Conservation (phyloP, 495 filamentous ascomycete genomes). For the Bombardia bombarda region DNA sequence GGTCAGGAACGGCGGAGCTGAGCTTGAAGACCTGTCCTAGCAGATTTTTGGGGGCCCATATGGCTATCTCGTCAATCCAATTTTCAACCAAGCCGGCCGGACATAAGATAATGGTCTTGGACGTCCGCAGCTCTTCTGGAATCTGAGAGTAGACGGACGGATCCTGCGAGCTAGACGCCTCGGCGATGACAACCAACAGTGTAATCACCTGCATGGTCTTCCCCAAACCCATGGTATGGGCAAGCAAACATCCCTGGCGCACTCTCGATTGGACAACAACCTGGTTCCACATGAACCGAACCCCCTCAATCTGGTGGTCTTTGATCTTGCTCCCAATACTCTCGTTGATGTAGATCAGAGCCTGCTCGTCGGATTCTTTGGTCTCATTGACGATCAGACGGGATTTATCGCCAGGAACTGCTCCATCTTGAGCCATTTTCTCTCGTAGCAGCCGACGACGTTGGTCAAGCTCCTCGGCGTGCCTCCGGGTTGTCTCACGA, state of each 20-base stretch:
- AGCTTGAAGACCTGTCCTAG: slow-evolving; percentile 50
- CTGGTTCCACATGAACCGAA: slow-evolving; percentile 88
- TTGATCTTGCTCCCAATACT: slow-evolving; percentile 43
- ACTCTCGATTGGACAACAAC: slow-evolving; percentile 46
- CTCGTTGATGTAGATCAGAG: slow-evolving; percentile 42
- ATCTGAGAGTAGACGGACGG: slow-evolving; percentile 53
- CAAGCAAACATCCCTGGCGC: slow-evolving; percentile 70
- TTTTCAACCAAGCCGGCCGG: slow-evolving; percentile 71
- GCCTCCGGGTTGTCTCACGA: slow-evolving; percentile 36
- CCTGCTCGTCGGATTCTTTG: slow-evolving; percentile 46
- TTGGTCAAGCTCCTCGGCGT: slow-evolving; percentile 38
- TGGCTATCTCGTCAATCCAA: slow-evolving; percentile 68
- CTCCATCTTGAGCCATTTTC: slow-evolving; percentile 28
- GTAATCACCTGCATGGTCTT: slow-evolving; percentile 91
- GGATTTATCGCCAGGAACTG: slow-evolving; percentile 31
- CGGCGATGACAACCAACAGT: slow-evolving; percentile 63
- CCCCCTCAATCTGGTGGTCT: slow-evolving; percentile 54
- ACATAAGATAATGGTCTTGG: slow-evolving; percentile 65
- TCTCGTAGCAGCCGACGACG: slow-evolving; percentile 42
- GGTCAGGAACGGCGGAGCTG: slow-evolving; percentile 16
- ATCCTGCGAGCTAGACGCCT: slow-evolving; percentile 53
- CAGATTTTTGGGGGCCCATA: slow-evolving; percentile 51
- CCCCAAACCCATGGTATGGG: slow-evolving; percentile 89
- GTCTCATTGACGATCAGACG: slow-evolving; percentile 63
- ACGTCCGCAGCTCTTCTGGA: slow-evolving; percentile 50